Evolutionary conservation across 1,284 basidiomycete species (phyloP).

Genomic region (Amylostereum areolatum): DNA sequence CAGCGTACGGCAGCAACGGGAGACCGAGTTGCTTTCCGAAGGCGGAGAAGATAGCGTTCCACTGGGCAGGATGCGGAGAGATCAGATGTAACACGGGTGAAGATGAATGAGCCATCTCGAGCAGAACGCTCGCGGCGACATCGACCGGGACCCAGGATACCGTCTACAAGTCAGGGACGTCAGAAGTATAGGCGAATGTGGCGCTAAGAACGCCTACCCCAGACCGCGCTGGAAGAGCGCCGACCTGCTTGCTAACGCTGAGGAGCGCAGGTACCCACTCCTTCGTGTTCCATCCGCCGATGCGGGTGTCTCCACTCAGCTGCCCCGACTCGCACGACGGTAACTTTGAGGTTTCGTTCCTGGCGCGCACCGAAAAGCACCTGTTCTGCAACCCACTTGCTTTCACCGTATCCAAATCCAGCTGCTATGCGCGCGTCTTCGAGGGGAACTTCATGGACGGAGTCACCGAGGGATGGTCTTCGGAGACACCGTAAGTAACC

Average conservation of each 20-base stretch:
- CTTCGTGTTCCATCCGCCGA: slow-evolving; percentile 14
- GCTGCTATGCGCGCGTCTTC: slow-evolving; percentile 7
- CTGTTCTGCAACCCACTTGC: slow-evolving; percentile 17
- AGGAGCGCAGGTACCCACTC: slow-evolving; percentile 16
- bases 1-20: background rate
- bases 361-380: slow-evolving; percentile 7
- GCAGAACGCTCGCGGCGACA: background rate
- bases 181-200: background rate
- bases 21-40: background rate
- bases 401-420: slow-evolving; percentile 14
- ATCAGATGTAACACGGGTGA: background rate
- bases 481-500: background rate
- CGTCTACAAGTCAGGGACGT: background rate
- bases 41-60: background rate
- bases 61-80: background rate
- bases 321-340: slow-evolving; percentile 15
- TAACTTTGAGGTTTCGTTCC: slow-evolving; percentile 9
- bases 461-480: slow-evolving; percentile 6
- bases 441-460: slow-evolving; percentile 8
- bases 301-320: slow-evolving; percentile 12
- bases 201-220: slow-evolving; percentile 9
- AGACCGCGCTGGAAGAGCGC: slow-evolving; percentile 11
- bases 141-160: background rate
- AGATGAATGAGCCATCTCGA: background rate
- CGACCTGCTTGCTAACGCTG: slow-evolving; percentile 9